phyloP scores from a whole-genome alignment of 1,284 basidiomycete genomes.

The Mixia osmundae region DNA sequence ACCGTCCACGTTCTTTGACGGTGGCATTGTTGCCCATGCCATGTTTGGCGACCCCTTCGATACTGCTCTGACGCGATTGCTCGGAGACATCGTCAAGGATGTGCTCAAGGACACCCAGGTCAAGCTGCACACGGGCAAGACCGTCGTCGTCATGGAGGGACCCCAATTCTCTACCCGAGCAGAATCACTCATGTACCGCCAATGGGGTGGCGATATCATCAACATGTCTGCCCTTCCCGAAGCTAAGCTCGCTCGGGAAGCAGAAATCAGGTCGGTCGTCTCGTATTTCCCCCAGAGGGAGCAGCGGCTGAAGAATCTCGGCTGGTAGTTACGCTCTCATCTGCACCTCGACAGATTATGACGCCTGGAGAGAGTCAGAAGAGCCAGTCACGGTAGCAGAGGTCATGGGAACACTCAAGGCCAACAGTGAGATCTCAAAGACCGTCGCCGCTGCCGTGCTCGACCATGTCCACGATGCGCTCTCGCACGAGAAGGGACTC shows the following conservation, averaged over 20 bases:
- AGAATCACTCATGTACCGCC: conserved; percentile 80
- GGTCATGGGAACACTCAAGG: conserved; percentile 62
- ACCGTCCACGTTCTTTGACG: conserved; percentile 61
- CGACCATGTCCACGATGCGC: conserved; percentile 44
- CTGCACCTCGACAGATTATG: conserved; percentile 61
- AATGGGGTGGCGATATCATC: conserved; percentile 81
- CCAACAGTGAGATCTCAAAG: conserved; percentile 63
- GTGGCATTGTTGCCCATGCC: conserved; percentile 66
- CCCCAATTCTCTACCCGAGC: conserved; percentile 58
- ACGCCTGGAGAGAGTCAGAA: conserved; percentile 46
- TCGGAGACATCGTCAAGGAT: conserved; percentile 33
- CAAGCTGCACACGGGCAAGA: conserved; percentile 52
- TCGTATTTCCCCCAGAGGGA: too few relatives aligned
- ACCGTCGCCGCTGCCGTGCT: conserved; percentile 42
- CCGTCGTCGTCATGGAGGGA: conserved; percentile 91
- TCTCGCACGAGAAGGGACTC: conserved; percentile 31
- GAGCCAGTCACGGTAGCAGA: conserved; percentile 68
- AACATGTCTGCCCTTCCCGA: conserved; percentile 81
- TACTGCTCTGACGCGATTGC: conserved; percentile 41
- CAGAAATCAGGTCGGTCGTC: conserved; percentile 52
- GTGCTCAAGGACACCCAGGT: conserved; percentile 30
- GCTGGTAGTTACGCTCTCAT: conserved; percentile 53
- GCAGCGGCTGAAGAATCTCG: not conserved
- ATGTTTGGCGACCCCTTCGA: conserved; percentile 83
- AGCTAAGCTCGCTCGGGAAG: conserved; percentile 83